Percentiles rank a stretch among this genome's conserved stretches.
phyloP scores from a whole-genome alignment of 352 stramenopile species.

The Pythium volutum region DNA sequence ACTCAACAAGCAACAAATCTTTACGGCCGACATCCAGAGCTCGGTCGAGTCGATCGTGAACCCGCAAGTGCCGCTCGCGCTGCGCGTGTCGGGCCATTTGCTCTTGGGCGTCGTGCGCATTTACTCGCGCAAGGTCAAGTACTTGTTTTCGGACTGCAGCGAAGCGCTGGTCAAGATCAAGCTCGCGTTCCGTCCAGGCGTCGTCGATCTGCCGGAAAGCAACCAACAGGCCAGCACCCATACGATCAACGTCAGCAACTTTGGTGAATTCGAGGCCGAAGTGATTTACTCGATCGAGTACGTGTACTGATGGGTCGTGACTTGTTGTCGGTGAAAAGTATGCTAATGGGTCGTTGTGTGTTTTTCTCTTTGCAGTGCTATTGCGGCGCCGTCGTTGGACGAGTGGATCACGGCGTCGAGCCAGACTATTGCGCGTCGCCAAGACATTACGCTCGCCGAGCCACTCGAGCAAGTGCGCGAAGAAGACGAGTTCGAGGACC shows the following conservation, averaged over 20 bases:
- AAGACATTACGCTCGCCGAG: constrained; percentile 86
- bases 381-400: constrained; percentile 60
- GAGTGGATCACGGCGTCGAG: constrained; percentile 81
- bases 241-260: constrained; percentile 83
- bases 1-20: constrained; percentile 98
- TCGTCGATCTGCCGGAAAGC: constrained; percentile 70
- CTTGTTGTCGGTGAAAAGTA: not conserved
- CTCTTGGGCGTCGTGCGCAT: constrained; percentile 98
- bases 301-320: constrained; percentile 17
- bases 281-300: constrained; percentile 86
- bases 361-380: constrained; percentile 36
- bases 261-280: constrained; percentile 84
- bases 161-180: constrained; percentile 99
- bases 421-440: constrained; percentile 67
- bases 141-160: constrained; percentile 98
- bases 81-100: constrained; percentile 97
- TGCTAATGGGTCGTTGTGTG: constrained; percentile 2
- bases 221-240: constrained; percentile 65
- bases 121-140: constrained; percentile 97
- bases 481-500: constrained; percentile 46
- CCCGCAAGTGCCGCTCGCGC: constrained; percentile 94
- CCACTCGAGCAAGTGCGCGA: constrained; percentile 46
- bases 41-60: constrained; percentile 97
- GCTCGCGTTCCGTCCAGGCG: constrained; percentile 90
- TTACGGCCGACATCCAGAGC: constrained; percentile 95